phyloP scores from a whole-genome alignment of 106 monocot genomes.

The Dendrobium chrysotoxum region DNA sequence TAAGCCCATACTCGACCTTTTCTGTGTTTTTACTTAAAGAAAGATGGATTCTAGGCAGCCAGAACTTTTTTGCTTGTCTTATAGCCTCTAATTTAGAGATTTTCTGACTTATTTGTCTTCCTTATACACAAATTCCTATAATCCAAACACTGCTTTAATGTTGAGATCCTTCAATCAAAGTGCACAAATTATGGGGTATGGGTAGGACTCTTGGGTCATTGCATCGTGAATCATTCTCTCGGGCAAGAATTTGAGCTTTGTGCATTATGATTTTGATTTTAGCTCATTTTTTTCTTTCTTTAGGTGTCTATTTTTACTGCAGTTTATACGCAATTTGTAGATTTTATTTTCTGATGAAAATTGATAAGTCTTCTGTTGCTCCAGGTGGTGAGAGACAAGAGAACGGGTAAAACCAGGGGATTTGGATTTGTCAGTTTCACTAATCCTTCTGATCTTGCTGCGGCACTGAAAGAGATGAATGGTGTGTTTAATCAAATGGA shows the following conservation, averaged over 20 bases:
- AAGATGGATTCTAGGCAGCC: background rate
- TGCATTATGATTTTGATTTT: background rate
- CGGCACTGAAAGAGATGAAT: conserved; percentile 95
- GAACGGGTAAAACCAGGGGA: conserved; percentile 87
- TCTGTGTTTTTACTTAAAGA: background rate
- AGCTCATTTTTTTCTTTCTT: background rate
- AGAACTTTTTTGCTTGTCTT: background rate
- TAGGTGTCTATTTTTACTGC: background rate
- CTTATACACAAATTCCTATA: background rate
- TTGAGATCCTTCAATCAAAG: background rate
- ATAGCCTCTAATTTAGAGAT: background rate
- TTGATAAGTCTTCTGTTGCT: background rate
- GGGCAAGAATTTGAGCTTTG: background rate
- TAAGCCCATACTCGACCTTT: background rate
- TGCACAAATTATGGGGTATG: no score
- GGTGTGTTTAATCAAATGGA: conserved; percentile 27
- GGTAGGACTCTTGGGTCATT: no score
- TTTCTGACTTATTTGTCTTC: background rate
- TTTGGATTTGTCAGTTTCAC: conserved; percentile 97
- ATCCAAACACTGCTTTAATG: background rate
- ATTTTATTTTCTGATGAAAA: background rate
- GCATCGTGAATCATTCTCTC: no score
- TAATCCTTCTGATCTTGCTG: conserved; percentile 72
- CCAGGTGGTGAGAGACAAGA: conserved; percentile 95
- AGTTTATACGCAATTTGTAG: background rate